Conservation (phyloP, 805 yeast genomes). For the Candida taoyuanica region DNA sequence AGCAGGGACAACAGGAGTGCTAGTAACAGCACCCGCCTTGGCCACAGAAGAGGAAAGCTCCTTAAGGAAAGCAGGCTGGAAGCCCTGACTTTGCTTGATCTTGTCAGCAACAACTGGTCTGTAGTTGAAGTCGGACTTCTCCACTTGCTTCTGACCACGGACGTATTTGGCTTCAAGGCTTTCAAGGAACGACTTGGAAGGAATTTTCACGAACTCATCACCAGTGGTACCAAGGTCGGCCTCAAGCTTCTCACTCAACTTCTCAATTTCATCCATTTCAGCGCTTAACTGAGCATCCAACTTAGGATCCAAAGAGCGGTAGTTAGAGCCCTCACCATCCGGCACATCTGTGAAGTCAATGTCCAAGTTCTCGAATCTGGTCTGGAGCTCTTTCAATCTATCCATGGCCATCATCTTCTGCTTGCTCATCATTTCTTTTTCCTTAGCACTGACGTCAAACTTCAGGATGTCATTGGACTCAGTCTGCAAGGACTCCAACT, state of each 20-base stretch:
- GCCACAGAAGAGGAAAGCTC: conserved; percentile 50
- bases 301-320: conserved; percentile 32
- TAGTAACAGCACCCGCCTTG: conserved; percentile 29
- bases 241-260: conserved; percentile 21
- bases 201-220: conserved; percentile 5
- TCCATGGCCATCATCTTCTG: conserved; percentile 66
- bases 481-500: conserved; percentile 56
- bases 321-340: conserved; percentile 12
- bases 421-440: conserved; percentile 51
- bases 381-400: conserved; percentile 65
- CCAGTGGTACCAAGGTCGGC: conserved; percentile 11
- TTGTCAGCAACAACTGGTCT: conserved; percentile 24
- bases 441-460: conserved; percentile 46
- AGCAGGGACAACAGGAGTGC: too few relatives aligned
- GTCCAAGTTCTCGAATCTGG: conserved; percentile 58
- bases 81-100: conserved; percentile 31
- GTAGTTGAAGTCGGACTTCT: conserved; percentile 17
- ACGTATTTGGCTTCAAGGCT: conserved; percentile 41
- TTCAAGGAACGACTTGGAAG: conserved; percentile 25
- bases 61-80: conserved; percentile 47
- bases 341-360: conserved; percentile 42
- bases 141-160: conserved; percentile 37
- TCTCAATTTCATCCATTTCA: conserved; percentile 31
- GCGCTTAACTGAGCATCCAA: conserved; percentile 36
- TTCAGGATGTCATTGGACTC: conserved; percentile 77